Conservation (phyloP, 306 rosid genomes). For the Sphenostylis stenocarpa region DNA sequence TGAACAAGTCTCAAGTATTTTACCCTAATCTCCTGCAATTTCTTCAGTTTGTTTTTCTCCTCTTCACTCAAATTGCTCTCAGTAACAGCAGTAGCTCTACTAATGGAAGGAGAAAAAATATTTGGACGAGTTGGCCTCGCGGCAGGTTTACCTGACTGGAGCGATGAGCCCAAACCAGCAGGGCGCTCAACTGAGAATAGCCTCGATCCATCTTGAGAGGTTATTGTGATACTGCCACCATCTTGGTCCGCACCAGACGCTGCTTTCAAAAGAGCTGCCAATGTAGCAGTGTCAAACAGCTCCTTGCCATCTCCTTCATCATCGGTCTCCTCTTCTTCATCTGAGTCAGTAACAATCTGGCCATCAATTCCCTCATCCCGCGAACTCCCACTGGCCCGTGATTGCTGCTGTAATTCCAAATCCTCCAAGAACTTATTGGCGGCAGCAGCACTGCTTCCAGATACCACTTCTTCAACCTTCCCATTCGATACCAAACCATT, state of each 20-base stretch:
- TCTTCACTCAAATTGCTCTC: constrained; percentile 70
- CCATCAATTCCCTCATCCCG: constrained; percentile 78
- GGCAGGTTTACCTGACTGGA: constrained; percentile 65
- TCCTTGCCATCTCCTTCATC: constrained; percentile 88
- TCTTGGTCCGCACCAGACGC: constrained; percentile 77
- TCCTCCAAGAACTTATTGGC: constrained; percentile 67
- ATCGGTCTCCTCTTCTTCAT: constrained; percentile 82
- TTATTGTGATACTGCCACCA: constrained; percentile 72
- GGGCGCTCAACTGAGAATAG: constrained; percentile 98
- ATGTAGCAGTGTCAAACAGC: constrained; percentile 88
- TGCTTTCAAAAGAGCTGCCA: constrained; percentile 93
- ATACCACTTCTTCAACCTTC: constrained; percentile 58
- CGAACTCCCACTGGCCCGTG: constrained; percentile 55
- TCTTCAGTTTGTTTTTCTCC: constrained; percentile 71
- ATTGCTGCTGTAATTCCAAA: constrained; percentile 50
- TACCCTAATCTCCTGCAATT: constrained; percentile 73
- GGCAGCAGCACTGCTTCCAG: constrained; percentile 75
- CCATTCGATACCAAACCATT: constrained; percentile 54
- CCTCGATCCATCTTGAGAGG: constrained; percentile 85
- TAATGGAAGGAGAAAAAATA: constrained; percentile 53
- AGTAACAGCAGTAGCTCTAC: constrained; percentile 44
- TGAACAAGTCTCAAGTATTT: constrained; percentile 77
- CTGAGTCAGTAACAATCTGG: constrained; percentile 84
- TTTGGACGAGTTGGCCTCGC: constrained; percentile 55
- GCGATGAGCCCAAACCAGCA: constrained; percentile 93